Base-by-base conservation (phyloP, 1,284 basidiomycete species). In the Agroathelia rolfsii region DNA sequence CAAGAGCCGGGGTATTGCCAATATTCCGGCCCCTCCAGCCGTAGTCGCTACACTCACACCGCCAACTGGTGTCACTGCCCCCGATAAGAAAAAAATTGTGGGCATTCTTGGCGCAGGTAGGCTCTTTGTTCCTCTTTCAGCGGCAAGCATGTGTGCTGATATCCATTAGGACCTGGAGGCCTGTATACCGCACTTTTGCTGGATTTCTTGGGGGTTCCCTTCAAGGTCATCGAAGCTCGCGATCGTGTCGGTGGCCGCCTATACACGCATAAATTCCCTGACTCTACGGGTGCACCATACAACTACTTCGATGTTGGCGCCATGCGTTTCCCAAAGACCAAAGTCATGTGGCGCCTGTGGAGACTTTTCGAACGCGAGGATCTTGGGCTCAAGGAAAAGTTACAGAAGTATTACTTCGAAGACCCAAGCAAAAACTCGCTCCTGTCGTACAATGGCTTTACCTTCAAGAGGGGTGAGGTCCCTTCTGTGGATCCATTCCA, bases 161-260 rank as follows among this genome's bases (percentile, higher is more conserved):
- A 7, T 16, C 6, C 6, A 15, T 6, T 15, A 30, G 43, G 42
- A 18, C 45, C 47, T 4, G 45, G 46, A 10, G 59, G 59, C 2
- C 41, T 62, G 9, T 62, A 59, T 35, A 44, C 52, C 1, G 60
- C 53, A 2, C 40, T 61, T 39, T 56, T 62, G 0, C 47, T 61
- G 11, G 49, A 60, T 9, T 41, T 36, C 11, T 42, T 56, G 8
- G 44, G 36, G 6, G 51, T 61, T 30, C 11, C 39, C 2, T 62
- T 56, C 35, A 44, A 57, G 17, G 56, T 62, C 8, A 28, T 60
- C 3, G 60, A 61, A 35, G 53, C 50, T 2, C 32, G 34, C 7
- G 37, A 35, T 5, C 44, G 51, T 11, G 29, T 41, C 20, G 60
- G 59, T 3, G 60, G 59, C 7, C 49, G 58, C 8, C 35, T 58